Base-by-base conservation (phyloP, 495 filamentous ascomycete species). In the Friedmanniomyces endolithicus region DNA sequence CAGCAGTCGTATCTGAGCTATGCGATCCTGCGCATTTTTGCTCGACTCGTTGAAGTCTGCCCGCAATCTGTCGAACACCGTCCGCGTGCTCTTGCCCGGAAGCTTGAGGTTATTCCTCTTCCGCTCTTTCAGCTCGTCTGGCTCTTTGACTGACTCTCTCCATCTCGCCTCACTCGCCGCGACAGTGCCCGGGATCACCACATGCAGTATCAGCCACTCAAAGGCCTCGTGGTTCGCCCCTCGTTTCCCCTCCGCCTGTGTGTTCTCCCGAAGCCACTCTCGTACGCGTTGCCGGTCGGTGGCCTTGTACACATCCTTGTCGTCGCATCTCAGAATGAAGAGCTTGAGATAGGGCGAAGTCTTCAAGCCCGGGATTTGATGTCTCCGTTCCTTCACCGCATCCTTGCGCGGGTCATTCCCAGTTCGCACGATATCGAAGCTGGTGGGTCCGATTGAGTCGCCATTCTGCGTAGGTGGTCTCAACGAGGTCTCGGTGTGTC, bases 261-360 rank as follows among this genome's bases (percentile, higher is more conserved):
- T 83, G 58, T 94, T 80, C 8, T 76, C 70, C 65, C 88, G 88
- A 56, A 98, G 81, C 92, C 92, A 98, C 53, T 96, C 92, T 43
- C 88, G 78, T 34, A 97, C 71, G 57, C 82, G 75, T 65, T 86
- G 83, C 54, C 88, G 76, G 8, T 86, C 81, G 2, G 78, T 79
- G 0, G 78, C 71, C 70, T 94, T 96, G 72, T 98, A 98, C 1
- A 80, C 82, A 29, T 97, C 92, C 59, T 88, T 90, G 64, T 98
- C 92, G 70, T 95, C 89, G 67, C 92, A 95, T 56, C 88, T 76
- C 43, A 97, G 77, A 8, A 98, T 70, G 59, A 86, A 85, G 22
- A 98, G 71, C 69, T 95, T 96, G 60, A 98, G 72, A 68, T 97
- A 98, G 8, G 92, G 90, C 2, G 90, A 97, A 56, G 88, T 86